These are phyloP conservation scores for Exophiala alcalophila DNA, from an alignment of 2,329 filamentous ascomycete genomes.

Conservation along the genomic window DNA sequence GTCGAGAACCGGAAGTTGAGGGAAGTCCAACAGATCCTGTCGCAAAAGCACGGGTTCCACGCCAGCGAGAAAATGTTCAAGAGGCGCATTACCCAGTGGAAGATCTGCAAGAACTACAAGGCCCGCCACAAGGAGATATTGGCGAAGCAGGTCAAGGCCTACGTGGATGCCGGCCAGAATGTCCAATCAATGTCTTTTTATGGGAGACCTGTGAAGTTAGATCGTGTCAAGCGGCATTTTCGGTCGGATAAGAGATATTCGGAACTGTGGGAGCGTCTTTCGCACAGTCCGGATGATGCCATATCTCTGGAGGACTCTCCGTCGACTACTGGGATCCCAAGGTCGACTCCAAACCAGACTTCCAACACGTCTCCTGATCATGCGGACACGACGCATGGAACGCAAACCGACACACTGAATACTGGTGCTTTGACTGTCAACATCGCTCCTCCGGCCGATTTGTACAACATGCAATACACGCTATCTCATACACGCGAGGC, in stretches of 20 bases:
- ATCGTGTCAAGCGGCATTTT: conserved; percentile 24
- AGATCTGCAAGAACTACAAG: conserved; percentile 26
- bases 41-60: conserved; percentile 22
- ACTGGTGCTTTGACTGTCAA: not conserved
- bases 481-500: conserved; percentile 20
- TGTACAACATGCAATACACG: conserved; percentile 11
- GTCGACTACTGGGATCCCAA: conserved; percentile 1
- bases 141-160: conserved; percentile 20
- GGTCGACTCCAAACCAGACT: not conserved
- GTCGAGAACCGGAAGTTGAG: conserved; percentile 21
- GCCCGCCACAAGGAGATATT: conserved; percentile 22
- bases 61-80: conserved; percentile 28
- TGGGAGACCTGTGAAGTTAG: conserved; percentile 21
- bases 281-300: conserved; percentile 19
- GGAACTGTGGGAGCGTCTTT: conserved; percentile 17
- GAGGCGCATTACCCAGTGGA: conserved; percentile 22
- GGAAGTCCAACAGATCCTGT: conserved; percentile 21
- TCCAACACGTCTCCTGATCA: conserved; percentile 4
- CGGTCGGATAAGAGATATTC: conserved; percentile 20
- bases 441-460: conserved; percentile 12
- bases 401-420: not conserved
- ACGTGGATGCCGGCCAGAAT: conserved; percentile 17
- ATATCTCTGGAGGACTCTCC: conserved; percentile 14
- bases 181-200: conserved; percentile 20
- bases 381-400: not conserved